phyloP scores from a whole-genome alignment of 805 yeast species.

The Babjeviella inositovora region DNA sequence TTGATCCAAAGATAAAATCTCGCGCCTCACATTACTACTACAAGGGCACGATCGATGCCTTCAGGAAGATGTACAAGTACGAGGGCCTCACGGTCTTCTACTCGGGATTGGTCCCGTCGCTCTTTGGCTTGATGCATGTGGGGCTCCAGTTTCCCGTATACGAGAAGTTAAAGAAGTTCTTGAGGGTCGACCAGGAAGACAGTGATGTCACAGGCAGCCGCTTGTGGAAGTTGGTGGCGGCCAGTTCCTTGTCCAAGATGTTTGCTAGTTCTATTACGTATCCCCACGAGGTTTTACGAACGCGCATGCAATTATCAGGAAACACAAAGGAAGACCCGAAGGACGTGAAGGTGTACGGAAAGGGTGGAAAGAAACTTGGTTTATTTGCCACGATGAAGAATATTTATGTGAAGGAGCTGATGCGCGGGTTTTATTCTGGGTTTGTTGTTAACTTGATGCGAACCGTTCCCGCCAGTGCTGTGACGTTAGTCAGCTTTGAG shows the following conservation, averaged over 20 bases:
- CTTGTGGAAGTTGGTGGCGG: conserved; percentile 31
- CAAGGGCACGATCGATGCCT: conserved; percentile 73
- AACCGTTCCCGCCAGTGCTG: conserved; percentile 90
- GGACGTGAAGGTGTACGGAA: conserved; percentile 7
- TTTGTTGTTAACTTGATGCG: conserved; percentile 72
- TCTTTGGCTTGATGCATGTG: conserved; percentile 82
- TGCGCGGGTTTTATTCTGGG: conserved; percentile 79
- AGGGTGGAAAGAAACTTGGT: conserved; percentile 2
- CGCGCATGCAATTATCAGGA: conserved; percentile 66
- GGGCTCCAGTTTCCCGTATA: conserved; percentile 94
- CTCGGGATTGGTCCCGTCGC: conserved; percentile 80
- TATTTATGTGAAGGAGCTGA: conserved; percentile 52
- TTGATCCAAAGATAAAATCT: no score
- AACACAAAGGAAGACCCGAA: conserved; percentile 7
- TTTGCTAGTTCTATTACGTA: conserved; percentile 79
- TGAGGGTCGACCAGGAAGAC: conserved; percentile 8
- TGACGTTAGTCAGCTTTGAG: conserved; percentile 89
- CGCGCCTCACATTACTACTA: no score
- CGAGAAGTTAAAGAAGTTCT: conserved; percentile 54
- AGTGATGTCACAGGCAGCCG: background rate
- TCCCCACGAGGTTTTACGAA: conserved; percentile 90
- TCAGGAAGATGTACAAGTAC: conserved; percentile 53
- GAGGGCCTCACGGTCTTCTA: conserved; percentile 80
- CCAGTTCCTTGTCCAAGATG: conserved; percentile 76
- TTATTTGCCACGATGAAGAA: conserved; percentile 15